phyloP scores from a whole-genome alignment of 345 rosid genomes.

The Melaleuca alternifolia region DNA sequence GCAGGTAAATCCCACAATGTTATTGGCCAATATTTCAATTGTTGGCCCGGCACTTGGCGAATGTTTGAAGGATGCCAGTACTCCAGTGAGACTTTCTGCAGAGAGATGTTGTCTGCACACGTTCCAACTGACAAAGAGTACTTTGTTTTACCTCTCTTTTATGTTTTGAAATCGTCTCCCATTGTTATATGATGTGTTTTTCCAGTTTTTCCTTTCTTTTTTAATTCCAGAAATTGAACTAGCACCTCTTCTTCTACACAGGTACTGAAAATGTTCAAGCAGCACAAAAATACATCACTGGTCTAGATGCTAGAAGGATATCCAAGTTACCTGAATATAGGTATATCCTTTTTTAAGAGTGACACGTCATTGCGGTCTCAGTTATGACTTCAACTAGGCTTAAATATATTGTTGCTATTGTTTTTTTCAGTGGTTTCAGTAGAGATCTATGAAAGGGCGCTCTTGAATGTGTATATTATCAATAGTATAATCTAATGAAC shows the following conservation, averaged over 20 bases:
- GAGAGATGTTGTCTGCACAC: constrained; percentile 81
- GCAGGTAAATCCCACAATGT: constrained; percentile 49
- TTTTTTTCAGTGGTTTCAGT: neutral
- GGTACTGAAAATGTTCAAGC: constrained; percentile 72
- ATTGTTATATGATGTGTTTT: neutral
- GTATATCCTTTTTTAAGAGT: constrained; percentile 14
- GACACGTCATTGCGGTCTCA: neutral
- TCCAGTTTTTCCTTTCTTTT: neutral
- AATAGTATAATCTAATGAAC: neutral
- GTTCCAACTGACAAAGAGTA: constrained; percentile 79
- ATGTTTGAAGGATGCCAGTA: constrained; percentile 73
- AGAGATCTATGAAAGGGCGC: neutral
- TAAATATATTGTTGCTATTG: neutral
- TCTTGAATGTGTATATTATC: neutral
- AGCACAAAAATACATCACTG: constrained; percentile 88
- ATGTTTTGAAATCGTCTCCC: neutral
- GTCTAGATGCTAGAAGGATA: constrained; percentile 90
- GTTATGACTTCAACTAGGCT: neutral
- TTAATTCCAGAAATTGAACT: neutral
- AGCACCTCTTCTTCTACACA: constrained; percentile 12
- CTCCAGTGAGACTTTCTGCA: constrained; percentile 80
- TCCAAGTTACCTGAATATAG: constrained; percentile 68
- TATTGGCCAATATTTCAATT: constrained; percentile 32
- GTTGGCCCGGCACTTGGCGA: constrained; percentile 76
- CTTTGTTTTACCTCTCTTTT: neutral